Evolutionary conservation across 106 monocot genomes (phyloP).

Genomic region (Narthecium ossifragum): DNA sequence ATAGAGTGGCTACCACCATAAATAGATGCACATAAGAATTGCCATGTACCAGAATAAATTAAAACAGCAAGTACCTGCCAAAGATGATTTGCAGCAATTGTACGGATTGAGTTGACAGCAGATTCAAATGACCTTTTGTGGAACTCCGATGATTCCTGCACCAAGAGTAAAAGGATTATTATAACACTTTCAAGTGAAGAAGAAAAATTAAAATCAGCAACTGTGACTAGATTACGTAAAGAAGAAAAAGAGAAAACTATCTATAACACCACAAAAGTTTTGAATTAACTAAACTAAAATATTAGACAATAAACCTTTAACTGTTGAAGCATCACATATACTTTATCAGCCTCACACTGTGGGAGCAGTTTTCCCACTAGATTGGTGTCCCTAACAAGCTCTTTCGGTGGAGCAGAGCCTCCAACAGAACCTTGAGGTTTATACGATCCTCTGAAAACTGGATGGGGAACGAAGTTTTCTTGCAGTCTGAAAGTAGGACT

Average conservation of each 20-base stretch:
- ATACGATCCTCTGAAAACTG: conserved; percentile 29
- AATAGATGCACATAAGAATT: neutral
- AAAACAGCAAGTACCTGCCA: conserved; percentile 73
- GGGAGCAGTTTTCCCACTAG: conserved; percentile 63
- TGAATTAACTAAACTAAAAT: neutral
- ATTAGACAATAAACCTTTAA: conserved; percentile 56
- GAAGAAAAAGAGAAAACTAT: neutral
- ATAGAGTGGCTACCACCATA: conserved; percentile 12
- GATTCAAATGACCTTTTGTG: conserved; percentile 83
- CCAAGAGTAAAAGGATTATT: conserved; percentile 6
- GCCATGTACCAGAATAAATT: neutral
- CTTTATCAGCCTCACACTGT: conserved; percentile 83
- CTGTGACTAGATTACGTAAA: too few species aligned
- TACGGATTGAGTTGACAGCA: conserved; percentile 72
- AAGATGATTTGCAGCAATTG: conserved; percentile 92
- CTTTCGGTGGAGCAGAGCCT: conserved; percentile 23
- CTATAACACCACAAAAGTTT: neutral
- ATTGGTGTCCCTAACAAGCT: conserved; percentile 24
- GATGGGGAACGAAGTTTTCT: conserved; percentile 44
- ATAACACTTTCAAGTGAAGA: neutral
- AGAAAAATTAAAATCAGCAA: neutral
- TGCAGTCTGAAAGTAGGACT: conserved; percentile 50
- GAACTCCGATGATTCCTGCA: conserved; percentile 82
- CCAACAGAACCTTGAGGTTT: conserved; percentile 37
- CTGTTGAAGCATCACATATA: conserved; percentile 80